A percentile compares a stretch with the other conserved stretches of the same genome.
Evolutionary conservation across 331 rosid species (phyloP).

Genomic region (Telfairia occidentalis): DNA sequence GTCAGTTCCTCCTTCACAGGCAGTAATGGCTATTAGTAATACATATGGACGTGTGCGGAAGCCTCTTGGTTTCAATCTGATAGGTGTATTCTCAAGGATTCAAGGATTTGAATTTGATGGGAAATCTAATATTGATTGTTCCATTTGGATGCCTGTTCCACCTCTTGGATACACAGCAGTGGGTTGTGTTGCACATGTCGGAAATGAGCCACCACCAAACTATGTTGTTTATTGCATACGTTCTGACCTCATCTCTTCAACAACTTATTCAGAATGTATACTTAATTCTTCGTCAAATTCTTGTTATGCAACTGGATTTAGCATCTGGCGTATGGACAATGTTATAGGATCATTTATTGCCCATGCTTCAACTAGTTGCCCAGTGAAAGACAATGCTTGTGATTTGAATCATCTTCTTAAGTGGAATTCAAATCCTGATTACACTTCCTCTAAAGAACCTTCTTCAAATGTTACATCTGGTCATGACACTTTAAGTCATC

Average conservation of each 20-base stretch:
- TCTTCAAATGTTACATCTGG: slow-evolving; percentile 33
- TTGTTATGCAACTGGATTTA: slow-evolving; percentile 49
- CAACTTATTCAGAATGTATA: slow-evolving; percentile 64
- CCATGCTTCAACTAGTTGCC: slow-evolving; percentile 50
- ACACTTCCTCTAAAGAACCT: slow-evolving; percentile 30
- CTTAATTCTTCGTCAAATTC: slow-evolving; percentile 39
- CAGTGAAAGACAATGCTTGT: slow-evolving; percentile 36
- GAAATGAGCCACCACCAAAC: slow-evolving; percentile 66
- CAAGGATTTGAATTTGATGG: slow-evolving; percentile 42
- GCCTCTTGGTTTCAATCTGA: slow-evolving; percentile 62
- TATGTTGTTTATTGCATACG: slow-evolving; percentile 75
- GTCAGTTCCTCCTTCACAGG: slow-evolving; percentile 88
- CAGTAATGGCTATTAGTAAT: slow-evolving; percentile 89
- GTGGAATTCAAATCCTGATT: slow-evolving; percentile 52
- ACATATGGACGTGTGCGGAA: slow-evolving; percentile 84
- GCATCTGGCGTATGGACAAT: slow-evolving; percentile 93
- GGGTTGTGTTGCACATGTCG: slow-evolving; percentile 76
- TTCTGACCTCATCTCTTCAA: slow-evolving; percentile 72
- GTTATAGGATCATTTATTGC: slow-evolving; percentile 74
- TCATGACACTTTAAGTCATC: slow-evolving; percentile 36
- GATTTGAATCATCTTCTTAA: slow-evolving; percentile 79
- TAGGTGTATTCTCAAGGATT: slow-evolving; percentile 56
- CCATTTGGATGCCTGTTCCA: slow-evolving; percentile 89
- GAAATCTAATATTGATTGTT: slow-evolving; percentile 42
- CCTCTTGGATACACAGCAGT: slow-evolving; percentile 79